phyloP scores from a whole-genome alignment of 2,329 filamentous ascomycete genomes.

The Daldinia sp. region DNA sequence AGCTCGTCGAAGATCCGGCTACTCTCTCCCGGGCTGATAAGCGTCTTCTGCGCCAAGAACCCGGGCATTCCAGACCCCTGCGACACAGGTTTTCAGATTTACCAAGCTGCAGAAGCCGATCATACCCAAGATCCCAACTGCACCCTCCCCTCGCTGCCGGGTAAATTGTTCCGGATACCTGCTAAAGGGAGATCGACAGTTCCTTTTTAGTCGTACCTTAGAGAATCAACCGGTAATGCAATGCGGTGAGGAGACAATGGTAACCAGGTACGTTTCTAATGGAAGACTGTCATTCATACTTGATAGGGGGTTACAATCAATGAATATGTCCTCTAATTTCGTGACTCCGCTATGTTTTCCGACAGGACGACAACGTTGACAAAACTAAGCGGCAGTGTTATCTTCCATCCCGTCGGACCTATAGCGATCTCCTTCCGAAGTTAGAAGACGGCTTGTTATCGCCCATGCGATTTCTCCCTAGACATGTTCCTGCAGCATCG shows the following conservation, averaged over 20 bases:
- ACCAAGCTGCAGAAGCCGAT: conserved; percentile 27
- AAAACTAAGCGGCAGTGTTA: conserved; percentile 17
- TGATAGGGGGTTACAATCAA: conserved; percentile 25
- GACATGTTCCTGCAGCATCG: conserved; percentile 34
- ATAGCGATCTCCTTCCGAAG: conserved; percentile 35
- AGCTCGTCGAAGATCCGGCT: conserved; percentile 37
- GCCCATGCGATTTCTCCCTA: conserved; percentile 16
- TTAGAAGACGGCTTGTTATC: conserved; percentile 36
- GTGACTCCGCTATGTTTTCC: conserved; percentile 19
- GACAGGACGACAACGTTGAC: conserved; percentile 12
- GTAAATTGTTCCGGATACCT: conserved; percentile 34
- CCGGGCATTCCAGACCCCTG: conserved; percentile 38
- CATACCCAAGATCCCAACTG: conserved; percentile 29
- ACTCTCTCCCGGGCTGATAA: conserved; percentile 34
- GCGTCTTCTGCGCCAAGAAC: conserved; percentile 34
- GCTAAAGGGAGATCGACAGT: conserved; percentile 14
- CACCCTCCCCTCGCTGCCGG: conserved; percentile 28
- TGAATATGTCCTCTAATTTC: conserved; percentile 24
- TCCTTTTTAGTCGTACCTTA: conserved; percentile 12
- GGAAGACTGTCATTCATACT: conserved; percentile 14
- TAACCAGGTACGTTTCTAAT: conserved; percentile 11
- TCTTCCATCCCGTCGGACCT: conserved; percentile 24
- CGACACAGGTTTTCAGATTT: conserved; percentile 33
- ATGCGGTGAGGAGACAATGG: conserved; percentile 11
- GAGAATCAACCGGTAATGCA: conserved; percentile 15